A percentile compares a stretch with the other conserved stretches of the same genome.
Evolutionary conservation across 805 yeast species (phyloP).

Genomic region (Candida coquimbonensis): DNA sequence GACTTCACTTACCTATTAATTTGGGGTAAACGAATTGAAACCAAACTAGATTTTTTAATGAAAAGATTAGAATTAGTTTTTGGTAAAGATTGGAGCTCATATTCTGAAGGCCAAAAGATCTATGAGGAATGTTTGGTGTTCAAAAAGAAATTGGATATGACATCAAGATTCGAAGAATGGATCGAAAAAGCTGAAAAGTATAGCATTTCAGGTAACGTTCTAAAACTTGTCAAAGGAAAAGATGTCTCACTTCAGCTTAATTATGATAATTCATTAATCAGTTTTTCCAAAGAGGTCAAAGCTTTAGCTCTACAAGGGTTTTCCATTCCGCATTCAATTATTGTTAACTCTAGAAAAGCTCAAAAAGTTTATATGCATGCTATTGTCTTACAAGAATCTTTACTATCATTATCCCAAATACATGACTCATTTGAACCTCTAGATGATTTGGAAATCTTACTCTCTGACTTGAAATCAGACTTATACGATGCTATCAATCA

Average conservation of each 20-base stretch:
- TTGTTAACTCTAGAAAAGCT: constrained; percentile 41
- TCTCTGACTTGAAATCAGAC: constrained; percentile 28
- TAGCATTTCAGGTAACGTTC: constrained; percentile 28
- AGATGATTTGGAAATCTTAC: constrained; percentile 34
- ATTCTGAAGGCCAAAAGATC: constrained; percentile 63
- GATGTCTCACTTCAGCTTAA: constrained; percentile 36
- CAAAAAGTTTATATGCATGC: constrained; percentile 53
- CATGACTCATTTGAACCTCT: constrained; percentile 28
- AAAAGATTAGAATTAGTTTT: constrained; percentile 42
- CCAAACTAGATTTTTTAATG: constrained; percentile 35
- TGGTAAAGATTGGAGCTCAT: constrained; percentile 54
- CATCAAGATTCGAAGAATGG: constrained; percentile 44
- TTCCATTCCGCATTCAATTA: constrained; percentile 48
- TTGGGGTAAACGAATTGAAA: constrained; percentile 47
- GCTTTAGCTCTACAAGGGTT: constrained; percentile 43
- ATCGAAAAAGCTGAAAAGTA: constrained; percentile 22
- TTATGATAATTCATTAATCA: constrained; percentile 38
- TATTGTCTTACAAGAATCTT: constrained; percentile 42
- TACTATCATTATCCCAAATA: constrained; percentile 33
- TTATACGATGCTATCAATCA: constrained; percentile 29
- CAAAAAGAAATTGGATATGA: constrained; percentile 38
- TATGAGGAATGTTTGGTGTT: constrained; percentile 41
- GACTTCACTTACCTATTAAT: constrained; percentile 38
- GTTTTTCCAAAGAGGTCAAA: constrained; percentile 47
- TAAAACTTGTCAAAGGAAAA: constrained; percentile 28